Evolutionary conservation across 2,329 filamentous ascomycete species (phyloP).

Genomic region (Aspergillus japonicus): DNA sequence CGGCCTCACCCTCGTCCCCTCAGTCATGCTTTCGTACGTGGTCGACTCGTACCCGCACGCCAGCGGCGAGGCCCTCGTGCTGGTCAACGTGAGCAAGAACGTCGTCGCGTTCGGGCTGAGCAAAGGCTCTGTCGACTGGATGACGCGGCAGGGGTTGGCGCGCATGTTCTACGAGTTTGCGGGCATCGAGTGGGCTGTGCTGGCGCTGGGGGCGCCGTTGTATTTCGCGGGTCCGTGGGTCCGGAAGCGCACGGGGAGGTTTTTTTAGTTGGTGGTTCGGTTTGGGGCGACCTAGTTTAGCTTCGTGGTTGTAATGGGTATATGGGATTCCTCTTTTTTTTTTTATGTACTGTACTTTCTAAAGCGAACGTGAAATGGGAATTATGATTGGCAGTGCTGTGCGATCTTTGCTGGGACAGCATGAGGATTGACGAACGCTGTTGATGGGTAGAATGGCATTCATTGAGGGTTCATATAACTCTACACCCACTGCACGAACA

Average conservation of each 20-base stretch:
- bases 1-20: constrained; percentile 33
- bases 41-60: constrained; percentile 33
- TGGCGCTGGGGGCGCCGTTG: constrained; percentile 31
- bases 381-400: no score
- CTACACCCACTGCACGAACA: no score
- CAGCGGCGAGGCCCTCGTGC: constrained; percentile 35
- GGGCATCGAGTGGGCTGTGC: constrained; percentile 34
- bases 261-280: neutral
- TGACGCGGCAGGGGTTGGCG: constrained; percentile 27
- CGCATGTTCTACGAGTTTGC: constrained; percentile 41
- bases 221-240: constrained; percentile 32
- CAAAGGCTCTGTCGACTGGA: constrained; percentile 31
- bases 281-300: no score
- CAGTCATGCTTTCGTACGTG: constrained; percentile 36
- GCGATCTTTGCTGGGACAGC: no score
- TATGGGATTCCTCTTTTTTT: neutral
- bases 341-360: no score
- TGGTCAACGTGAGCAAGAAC: constrained; percentile 35
- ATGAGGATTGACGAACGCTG: no score
- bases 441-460: no score
- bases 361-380: no score
- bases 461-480: no score
- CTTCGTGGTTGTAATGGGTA: neutral
- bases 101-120: constrained; percentile 28
- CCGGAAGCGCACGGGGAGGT: constrained; percentile 1